Conservation (phyloP, 1,284 basidiomycete genomes). For the Ceratobasidium theobromae region DNA sequence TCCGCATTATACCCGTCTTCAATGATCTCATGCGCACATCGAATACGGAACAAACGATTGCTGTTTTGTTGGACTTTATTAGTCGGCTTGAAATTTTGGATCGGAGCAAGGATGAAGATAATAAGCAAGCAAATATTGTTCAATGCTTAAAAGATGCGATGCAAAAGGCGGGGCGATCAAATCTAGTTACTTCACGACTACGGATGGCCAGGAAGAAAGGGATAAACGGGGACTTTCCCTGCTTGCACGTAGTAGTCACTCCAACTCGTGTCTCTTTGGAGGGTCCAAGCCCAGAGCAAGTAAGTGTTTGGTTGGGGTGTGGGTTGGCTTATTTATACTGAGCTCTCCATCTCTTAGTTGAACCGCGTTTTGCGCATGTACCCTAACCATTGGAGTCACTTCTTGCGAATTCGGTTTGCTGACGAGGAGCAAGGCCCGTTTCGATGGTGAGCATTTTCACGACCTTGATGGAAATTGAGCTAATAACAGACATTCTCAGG, state of each 20-base stretch:
- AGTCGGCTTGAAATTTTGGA: constrained; percentile 47
- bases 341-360: constrained; percentile 46
- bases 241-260: constrained; percentile 58
- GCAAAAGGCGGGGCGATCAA: constrained; percentile 39
- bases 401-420: constrained; percentile 63
- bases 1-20: constrained; percentile 47
- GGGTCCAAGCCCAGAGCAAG: constrained; percentile 62
- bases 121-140: constrained; percentile 49
- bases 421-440: constrained; percentile 57
- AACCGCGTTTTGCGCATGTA: constrained; percentile 54
- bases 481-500: constrained; percentile 24
- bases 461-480: neutral
- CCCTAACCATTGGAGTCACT: constrained; percentile 52
- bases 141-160: constrained; percentile 52
- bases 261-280: constrained; percentile 59
- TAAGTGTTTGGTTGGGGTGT: neutral
- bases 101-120: constrained; percentile 51
- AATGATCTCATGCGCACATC: constrained; percentile 49
- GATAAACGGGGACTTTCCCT: constrained; percentile 50
- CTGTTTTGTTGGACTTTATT: constrained; percentile 44
- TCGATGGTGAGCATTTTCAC: constrained; percentile 43
- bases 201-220: constrained; percentile 34
- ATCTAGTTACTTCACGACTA: constrained; percentile 36
- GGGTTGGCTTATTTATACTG: neutral
- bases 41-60: neutral